Evolutionary conservation across 805 yeast species (phyloP), one percentile per base, ranked within the genome.

Genomic region (Pichia occidentalis): DNA sequence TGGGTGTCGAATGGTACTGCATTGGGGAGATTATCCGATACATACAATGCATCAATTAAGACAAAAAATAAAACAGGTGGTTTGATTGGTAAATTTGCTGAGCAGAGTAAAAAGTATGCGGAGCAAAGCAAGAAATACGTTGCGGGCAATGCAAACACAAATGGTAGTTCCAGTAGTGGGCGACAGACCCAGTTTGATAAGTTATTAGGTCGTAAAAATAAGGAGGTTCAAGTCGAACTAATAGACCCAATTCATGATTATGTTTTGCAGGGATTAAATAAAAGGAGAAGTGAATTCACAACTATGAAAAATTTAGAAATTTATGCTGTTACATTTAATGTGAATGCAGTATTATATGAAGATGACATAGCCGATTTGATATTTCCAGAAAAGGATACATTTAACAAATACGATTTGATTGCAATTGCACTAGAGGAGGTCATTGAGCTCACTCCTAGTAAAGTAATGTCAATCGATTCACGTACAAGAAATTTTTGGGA

Each of bases 381-480:
- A 3, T 73, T 65, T 42, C 78, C 80, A 0, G 49, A 51, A 29
- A 50, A 55, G 10, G 50, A 59, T 5, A 56, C 56, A n/a, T 52
- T 54, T 20, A 44, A 59, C 22, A 75, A 83, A 25, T 59, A 60
- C 39, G 96, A 90, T 51, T 57, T 88, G 2, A 77, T 85, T 16
- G 81, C 80, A 1, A 68, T 92, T 45, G 97, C 96, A 2, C 65
- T 92, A 26, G 95, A 92, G 57, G 98, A 92, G 52, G 79, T 88
- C 24, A 78, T 87, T 10, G 97, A 88, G 52, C 64, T 92, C 30
- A 75, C 79, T 2, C 81, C 92, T 0, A 85, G 90, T 11, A 83
- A 85, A 52, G 85, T 86, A 77, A 70, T 87, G 40, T 76, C 81
- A 28, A 76, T 85, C 1, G 95, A 92, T 52, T 74, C 77, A 1